Evolutionary conservation across 495 filamentous ascomycete species (phyloP).

Genomic region (Neurospora hispaniola): DNA sequence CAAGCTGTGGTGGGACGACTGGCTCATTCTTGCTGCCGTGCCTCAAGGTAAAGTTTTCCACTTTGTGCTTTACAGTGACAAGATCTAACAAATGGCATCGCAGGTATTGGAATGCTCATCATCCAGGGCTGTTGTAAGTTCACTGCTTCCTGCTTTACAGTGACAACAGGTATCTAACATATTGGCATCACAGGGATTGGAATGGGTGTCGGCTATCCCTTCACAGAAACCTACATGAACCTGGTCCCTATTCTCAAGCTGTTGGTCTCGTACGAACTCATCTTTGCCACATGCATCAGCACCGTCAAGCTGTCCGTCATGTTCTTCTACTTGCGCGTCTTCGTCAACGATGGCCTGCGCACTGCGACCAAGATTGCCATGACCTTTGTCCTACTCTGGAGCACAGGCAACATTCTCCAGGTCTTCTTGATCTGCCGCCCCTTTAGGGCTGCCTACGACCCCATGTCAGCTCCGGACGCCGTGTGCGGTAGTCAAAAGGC

Average conservation of each 20-base stretch:
- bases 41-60: conserved; percentile 7
- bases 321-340: conserved; percentile 20
- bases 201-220: conserved; percentile 11
- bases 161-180: neutral
- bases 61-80: too few species aligned
- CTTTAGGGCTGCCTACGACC: conserved; percentile 9
- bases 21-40: conserved; percentile 16
- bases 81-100: too few species aligned
- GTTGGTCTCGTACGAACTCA: conserved; percentile 14
- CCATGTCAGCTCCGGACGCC: conserved; percentile 3
- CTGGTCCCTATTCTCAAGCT: conserved; percentile 12
- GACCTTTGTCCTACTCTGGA: conserved; percentile 10
- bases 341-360: conserved; percentile 10
- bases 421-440: conserved; percentile 17
- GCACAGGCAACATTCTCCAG: conserved; percentile 13
- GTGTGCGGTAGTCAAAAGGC: conserved; percentile 8
- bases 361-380: conserved; percentile 9
- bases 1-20: conserved; percentile 25
- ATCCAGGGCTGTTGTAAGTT: conserved; percentile 20
- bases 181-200: conserved; percentile 3
- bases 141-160: neutral
- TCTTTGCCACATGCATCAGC: conserved; percentile 10
- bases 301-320: conserved; percentile 18
- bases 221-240: conserved; percentile 7
- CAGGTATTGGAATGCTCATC: conserved; percentile 13